These are phyloP conservation scores for Heritiera fomes DNA, from an alignment of 345 rosid genomes.

Conservation along the genomic window DNA sequence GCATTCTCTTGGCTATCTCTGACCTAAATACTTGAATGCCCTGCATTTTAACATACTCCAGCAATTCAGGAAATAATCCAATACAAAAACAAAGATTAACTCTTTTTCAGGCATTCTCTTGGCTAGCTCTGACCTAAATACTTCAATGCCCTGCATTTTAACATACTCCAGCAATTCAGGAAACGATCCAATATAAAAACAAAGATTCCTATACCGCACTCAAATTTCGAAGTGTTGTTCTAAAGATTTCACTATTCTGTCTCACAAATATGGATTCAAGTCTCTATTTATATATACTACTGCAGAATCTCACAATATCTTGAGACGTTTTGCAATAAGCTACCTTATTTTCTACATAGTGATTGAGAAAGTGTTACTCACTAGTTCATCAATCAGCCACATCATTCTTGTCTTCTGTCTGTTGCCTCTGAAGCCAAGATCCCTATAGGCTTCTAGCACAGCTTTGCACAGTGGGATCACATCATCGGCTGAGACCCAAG, in stretches of 20 bases:
- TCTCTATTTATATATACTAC: no score
- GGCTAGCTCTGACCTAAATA: conserved; percentile 70
- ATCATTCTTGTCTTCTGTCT: conserved; percentile 94
- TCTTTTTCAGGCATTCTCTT: conserved; percentile 67
- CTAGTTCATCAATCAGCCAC: conserved; percentile 97
- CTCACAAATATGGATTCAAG: no score
- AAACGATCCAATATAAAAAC: not conserved
- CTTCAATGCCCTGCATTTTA: conserved; percentile 74
- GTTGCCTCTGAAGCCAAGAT: conserved; percentile 88
- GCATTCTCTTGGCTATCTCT: conserved; percentile 80
- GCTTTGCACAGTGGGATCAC: conserved; percentile 74
- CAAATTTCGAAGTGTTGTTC: no score
- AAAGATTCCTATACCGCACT: no score
- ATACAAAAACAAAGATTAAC: conserved; percentile 23
- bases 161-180: not conserved
- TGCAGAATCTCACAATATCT: no score
- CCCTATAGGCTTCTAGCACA: conserved; percentile 76
- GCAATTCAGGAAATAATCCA: not conserved
- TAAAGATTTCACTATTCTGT: no score
- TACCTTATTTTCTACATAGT: not conserved
- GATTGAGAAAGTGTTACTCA: conserved; percentile 34
- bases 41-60: conserved; percentile 37
- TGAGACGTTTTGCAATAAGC: no score
- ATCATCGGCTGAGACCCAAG: conserved; percentile 88
- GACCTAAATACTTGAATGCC: conserved; percentile 82